Base-by-base conservation (phyloP, 2,329 filamentous ascomycete species). In the Stachybotrys chlorohalonatus region DNA sequence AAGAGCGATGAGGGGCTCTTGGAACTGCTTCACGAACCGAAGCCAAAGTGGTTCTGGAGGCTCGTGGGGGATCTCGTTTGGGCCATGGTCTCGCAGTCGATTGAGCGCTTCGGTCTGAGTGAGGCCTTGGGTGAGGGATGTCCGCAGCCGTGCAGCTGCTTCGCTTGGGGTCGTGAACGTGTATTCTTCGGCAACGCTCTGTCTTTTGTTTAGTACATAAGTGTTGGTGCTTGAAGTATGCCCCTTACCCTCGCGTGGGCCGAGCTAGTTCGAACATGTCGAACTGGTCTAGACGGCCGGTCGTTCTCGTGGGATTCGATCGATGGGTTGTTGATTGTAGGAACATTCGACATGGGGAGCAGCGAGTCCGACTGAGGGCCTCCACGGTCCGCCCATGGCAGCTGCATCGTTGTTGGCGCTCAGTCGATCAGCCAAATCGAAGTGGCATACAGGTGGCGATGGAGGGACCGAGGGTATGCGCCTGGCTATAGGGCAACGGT, bases 21-120 rank as follows among this genome's bases (percentile, higher is more conserved):
- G 91, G 69, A 99, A 99, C 66, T 99, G 94, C 71, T 95, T 95
- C 57, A 96, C 69, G 64, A 99, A 99, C 56, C 94, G 89, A 53
- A 96, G 74, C 91, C 94, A 99, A 55, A 99, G 75, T 9, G 94
- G 92, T 71, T 99, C 94, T 1, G 93, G 90, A 54, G 90, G 86
- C 56, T 97, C 92, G 70, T 95, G 90, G 6, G 94, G 90, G 45
- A 99, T 87, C 72, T 99, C 94, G 71, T 99, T 99, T 31, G 88
- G 85, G 36, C 94, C 94, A 74, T 94, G 84, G 59, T 87, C 83
- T 65, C 86, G 82, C 57, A 96, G 79, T 65, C 93, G 84, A 54
- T 86, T 82, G 57, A 91, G 79, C 42, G 92, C 94, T 71, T 96
- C 90, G 49, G 84, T 81, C 0, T 89, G 86, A 6, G 89, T 84